These are phyloP conservation scores for Ophiostoma triangulosporum DNA, from an alignment of 2,329 filamentous ascomycete genomes.

Conservation along the genomic window DNA sequence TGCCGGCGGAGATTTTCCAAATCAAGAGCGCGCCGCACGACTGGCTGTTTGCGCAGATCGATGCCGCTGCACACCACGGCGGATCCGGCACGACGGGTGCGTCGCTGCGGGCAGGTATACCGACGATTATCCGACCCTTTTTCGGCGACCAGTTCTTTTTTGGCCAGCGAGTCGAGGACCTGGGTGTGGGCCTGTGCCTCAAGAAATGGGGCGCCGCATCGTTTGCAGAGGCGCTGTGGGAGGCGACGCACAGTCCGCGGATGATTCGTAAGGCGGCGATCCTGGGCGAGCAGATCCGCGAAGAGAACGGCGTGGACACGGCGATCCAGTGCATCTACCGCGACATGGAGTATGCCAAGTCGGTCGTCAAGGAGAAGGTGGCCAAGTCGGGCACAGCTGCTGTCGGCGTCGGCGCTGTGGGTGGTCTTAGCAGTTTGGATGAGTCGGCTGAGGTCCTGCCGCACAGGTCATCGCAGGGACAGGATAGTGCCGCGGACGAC, in stretches of 20 bases:
- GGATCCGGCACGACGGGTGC: constrained; percentile 92
- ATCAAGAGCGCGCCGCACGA: constrained; percentile 91
- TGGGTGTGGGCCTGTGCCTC: constrained; percentile 82
- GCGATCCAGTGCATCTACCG: constrained; percentile 91
- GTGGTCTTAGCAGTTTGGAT: neutral
- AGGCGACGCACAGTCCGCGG: constrained; percentile 75
- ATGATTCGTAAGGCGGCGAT: constrained; percentile 80
- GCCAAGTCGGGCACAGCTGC: constrained; percentile 24
- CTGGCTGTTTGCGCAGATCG: constrained; percentile 89
- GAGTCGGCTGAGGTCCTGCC: neutral
- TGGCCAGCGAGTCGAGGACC: constrained; percentile 73
- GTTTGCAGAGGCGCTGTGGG: constrained; percentile 79
- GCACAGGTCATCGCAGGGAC: neutral
- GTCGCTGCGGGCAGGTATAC: constrained; percentile 77
- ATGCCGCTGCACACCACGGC: constrained; percentile 88
- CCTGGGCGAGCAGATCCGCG: constrained; percentile 76
- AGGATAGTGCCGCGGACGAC: constrained; percentile 26
- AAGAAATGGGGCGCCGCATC: constrained; percentile 79
- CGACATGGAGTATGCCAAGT: constrained; percentile 83
- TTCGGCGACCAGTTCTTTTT: constrained; percentile 99
- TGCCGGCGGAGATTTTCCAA: constrained; percentile 48
- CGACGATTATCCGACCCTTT: constrained; percentile 91
- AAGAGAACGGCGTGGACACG: constrained; percentile 75
- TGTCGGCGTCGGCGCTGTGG: neutral
- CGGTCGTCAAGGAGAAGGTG: constrained; percentile 57